Base-by-base conservation (phyloP, 768 basidiomycete genomes). In the Asterophora lycoperdoides region DNA sequence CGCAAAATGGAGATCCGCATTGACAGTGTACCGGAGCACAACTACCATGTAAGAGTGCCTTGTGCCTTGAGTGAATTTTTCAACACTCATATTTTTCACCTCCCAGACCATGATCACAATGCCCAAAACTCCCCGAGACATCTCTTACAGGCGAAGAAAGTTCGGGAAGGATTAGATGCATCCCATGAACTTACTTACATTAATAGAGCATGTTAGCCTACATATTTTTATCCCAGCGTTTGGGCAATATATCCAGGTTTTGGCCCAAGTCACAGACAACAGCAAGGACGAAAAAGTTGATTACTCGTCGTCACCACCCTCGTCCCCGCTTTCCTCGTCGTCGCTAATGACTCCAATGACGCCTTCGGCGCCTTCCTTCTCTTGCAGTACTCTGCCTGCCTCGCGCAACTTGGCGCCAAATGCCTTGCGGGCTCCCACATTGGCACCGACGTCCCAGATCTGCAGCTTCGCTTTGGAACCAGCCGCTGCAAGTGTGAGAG, bases 391-490 rank as follows among this genome's bases (percentile, higher is more conserved):
- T 55, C 76, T 78, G 0, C 92, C 92, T 2, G 85, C 83, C 53
- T 81, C 80, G 14, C 76, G 73, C 28, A 99, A 70, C 66, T 94
- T 91, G 6, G 77, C 68, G 0, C 81, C 84, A 46, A 98, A 93
- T 0, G 85, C 84, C 61, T 89, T 90, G 41, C 93, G 76, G 8
- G 82, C 90, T 19, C 89, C 89, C 14, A 75, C 68, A 63, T 90
- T 97, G 4, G 89, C 79, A 8, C 84, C 89, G 34, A 95, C 78
- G 60, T 99, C 95, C 95, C 95, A 99, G 13, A 99, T 75, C 64
- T 98, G 95, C 5, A 99, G 66, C 62, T 87, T 93, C 1, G 91
- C 95, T 60, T 92, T 89, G 2, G 92, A 94, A 10, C 96, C 96
- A 26, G 89, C 95, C 3, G 93, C 93, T 2, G 94, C 95, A 40